These are phyloP conservation scores for Pleodorina starrii DNA, from an alignment of 139 green algal genomes.

Conservation along the genomic window DNA sequence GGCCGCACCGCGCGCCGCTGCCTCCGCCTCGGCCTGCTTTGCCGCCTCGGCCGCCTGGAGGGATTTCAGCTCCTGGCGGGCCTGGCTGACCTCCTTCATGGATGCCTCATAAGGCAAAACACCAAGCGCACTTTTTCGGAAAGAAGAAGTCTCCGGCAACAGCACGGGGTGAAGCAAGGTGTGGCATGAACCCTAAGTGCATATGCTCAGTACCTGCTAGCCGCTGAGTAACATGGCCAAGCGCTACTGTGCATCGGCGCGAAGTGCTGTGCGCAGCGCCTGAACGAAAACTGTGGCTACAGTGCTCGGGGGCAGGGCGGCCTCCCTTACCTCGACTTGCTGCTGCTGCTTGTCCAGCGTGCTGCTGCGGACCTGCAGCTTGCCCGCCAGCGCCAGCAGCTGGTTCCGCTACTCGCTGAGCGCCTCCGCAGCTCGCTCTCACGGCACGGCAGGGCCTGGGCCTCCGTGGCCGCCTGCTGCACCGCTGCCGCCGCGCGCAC, in stretches of 20 bases:
- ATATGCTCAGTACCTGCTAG: too few species aligned
- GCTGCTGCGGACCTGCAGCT: conserved; percentile 26
- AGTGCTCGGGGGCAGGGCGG: too few species aligned
- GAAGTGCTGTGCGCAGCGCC: too few species aligned
- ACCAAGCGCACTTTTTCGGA: too few species aligned
- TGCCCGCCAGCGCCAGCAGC: conserved; percentile 36
- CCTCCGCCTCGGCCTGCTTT: background rate
- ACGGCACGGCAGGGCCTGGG: background rate
- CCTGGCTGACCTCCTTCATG: background rate
- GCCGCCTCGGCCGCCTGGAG: background rate
- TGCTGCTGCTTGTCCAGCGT: conserved; percentile 31
- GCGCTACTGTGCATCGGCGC: too few species aligned
- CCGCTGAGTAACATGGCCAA: too few species aligned
- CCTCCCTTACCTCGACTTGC: conserved; percentile 28
- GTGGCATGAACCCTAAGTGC: too few species aligned
- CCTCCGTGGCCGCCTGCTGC: conserved; percentile 8
- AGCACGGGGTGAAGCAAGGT: too few species aligned
- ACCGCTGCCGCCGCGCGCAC: background rate
- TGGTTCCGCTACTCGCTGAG: conserved; percentile 36
- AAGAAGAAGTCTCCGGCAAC: too few species aligned
- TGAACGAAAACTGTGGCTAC: too few species aligned
- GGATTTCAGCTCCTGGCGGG: background rate
- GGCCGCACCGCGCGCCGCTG: background rate
- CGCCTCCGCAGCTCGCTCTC: conserved; percentile 18
- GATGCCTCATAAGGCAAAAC: too few species aligned